These are phyloP conservation scores for Pleurotus djamor DNA, from an alignment of 768 basidiomycete species.

Conservation along the genomic window DNA sequence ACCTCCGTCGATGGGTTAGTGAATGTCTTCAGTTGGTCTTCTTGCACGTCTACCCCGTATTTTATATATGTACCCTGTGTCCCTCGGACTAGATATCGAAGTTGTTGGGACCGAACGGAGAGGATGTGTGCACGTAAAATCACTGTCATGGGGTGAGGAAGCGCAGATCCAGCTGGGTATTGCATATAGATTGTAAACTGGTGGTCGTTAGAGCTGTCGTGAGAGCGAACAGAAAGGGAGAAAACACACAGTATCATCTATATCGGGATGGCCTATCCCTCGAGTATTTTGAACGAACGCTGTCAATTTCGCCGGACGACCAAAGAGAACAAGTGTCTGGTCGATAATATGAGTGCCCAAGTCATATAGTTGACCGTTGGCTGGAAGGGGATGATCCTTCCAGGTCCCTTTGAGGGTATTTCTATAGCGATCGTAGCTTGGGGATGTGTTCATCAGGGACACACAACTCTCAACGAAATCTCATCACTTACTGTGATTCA, in stretches of 20 bases:
- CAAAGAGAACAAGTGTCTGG: constrained; percentile 74
- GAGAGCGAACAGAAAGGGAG: neutral
- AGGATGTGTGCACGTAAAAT: constrained; percentile 70
- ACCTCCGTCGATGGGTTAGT: constrained; percentile 42
- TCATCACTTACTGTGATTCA: constrained; percentile 62
- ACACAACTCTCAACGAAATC: neutral
- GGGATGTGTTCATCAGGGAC: neutral
- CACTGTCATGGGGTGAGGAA: constrained; percentile 57
- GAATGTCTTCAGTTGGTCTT: constrained; percentile 68
- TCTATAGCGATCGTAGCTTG: constrained; percentile 75
- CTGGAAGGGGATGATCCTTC: constrained; percentile 71
- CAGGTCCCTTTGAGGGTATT: constrained; percentile 65
- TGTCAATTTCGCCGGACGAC: constrained; percentile 64
- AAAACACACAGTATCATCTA: constrained; percentile 62
- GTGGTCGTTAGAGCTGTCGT: neutral
- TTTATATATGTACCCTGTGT: constrained; percentile 73
- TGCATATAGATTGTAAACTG: constrained; percentile 56
- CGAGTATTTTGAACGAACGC: constrained; percentile 71
- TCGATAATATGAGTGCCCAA: constrained; percentile 81
- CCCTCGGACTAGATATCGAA: constrained; percentile 73
- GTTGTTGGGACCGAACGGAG: constrained; percentile 62
- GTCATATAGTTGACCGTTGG: constrained; percentile 70
- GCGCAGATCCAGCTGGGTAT: constrained; percentile 36
- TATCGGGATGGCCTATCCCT: constrained; percentile 57
- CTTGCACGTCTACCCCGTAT: constrained; percentile 76